A percentile compares a stretch with the other conserved stretches of the same genome.
These are phyloP conservation scores for Passalora sequoiae DNA, from an alignment of 2,329 filamentous ascomycete genomes.

Conservation along the genomic window DNA sequence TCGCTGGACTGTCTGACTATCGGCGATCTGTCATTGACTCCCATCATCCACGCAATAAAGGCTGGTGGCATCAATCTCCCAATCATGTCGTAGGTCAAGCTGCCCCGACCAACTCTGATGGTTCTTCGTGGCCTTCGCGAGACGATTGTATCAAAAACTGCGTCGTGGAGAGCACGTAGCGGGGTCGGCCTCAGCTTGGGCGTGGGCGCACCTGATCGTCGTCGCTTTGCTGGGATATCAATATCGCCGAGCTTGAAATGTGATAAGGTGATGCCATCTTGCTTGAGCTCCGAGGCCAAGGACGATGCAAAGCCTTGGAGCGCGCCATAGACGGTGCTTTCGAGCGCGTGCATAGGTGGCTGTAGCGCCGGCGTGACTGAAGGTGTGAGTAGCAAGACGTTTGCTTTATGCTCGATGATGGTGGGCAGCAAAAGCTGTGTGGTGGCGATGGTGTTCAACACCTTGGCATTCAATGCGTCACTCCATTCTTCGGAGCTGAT, in stretches of 20 bases:
- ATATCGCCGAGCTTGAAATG: conserved; percentile 90
- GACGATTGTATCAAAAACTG: conserved; percentile 84
- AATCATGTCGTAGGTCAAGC: conserved; percentile 76
- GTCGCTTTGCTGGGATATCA: conserved; percentile 59
- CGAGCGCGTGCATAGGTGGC: conserved; percentile 76
- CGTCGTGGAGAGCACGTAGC: conserved; percentile 73
- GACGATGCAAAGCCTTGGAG: conserved; percentile 81
- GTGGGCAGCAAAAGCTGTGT: conserved; percentile 74
- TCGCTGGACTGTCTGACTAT: conserved; percentile 23
- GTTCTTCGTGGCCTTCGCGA: conserved; percentile 55
- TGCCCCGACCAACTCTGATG: conserved; percentile 78
- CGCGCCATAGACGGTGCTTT: conserved; percentile 78
- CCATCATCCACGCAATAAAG: conserved; percentile 91
- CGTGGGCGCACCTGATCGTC: conserved; percentile 34
- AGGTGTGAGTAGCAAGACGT: conserved; percentile 72
- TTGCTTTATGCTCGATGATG: conserved; percentile 52
- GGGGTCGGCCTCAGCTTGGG: conserved; percentile 48
- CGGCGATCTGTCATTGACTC: conserved; percentile 49
- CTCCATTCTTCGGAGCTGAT: conserved; percentile 79
- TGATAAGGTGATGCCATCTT: conserved; percentile 70
- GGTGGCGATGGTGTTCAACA: conserved; percentile 82
- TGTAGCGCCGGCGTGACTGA: conserved; percentile 74
- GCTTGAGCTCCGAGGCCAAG: conserved; percentile 70
- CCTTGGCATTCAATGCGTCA: conserved; percentile 85
- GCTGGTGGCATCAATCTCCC: conserved; percentile 72